Evolutionary conservation across 805 yeast genomes (phyloP), one percentile per base, ranked within the genome.

Genomic region (Lipomyces yamadae): DNA sequence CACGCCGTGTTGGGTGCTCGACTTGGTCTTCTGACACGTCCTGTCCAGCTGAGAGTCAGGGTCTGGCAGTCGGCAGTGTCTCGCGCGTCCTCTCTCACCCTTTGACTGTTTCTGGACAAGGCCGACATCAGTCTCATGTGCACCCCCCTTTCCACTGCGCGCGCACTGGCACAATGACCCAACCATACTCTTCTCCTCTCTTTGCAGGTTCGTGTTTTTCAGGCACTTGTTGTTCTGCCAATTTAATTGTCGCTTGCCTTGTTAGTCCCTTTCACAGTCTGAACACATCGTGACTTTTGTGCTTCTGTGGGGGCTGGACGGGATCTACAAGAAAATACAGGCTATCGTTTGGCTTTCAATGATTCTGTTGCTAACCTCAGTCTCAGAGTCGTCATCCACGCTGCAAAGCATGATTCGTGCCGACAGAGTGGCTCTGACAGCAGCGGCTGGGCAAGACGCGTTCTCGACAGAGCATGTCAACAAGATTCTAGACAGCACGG

Each of bases 351-450:
- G 15, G 33, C 13, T 7, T 29, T 4, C 34, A 32, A 52, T 52
- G 55, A n/a, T 52, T 30, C 29, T 52, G 4, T 24, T 60, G 59
- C 59, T 54, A 53, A 54, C 39, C n/a, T 15, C n/a, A 13, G 35
- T 29, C 11, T 57, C 42, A 66, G 69, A 62, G 52, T 62, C 69
- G 37, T 66, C 69, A n/a, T 58, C 66, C 32, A 29, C 66, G 24
- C 62, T 66, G n/a, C 69, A 63, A 52, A 62, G 60, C 50, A 62
- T 66, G 48, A 66, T 66, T 50, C 66, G 66, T 33, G 66, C 66
- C 39, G 69, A 66, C 60, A 55, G 58, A 32, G 63, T 33, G 32
- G 59, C 61, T 8, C 39, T 24, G 24, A 24, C 64, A 8, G 52
- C 64, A 15, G 33, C 37, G 30, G 33, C 56, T 54, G 56, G 7